phyloP scores from a whole-genome alignment of 2,329 filamentous ascomycete genomes.

The Claviceps maximensis region DNA sequence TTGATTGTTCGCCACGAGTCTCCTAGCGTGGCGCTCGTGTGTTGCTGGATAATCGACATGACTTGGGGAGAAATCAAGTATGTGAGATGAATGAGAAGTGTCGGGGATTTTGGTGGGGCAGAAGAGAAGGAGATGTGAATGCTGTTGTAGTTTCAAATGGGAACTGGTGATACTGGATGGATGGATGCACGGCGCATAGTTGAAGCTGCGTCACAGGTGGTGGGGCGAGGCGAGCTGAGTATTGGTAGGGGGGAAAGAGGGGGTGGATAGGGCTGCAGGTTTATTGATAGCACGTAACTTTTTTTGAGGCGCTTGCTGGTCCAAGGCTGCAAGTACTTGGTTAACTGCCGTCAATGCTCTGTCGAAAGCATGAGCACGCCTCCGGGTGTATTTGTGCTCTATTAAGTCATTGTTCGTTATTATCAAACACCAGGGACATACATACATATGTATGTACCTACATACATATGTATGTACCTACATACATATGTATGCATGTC shows the following conservation, averaged over 20 bases:
- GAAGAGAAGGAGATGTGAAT: not conserved
- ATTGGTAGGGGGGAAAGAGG: not conserved
- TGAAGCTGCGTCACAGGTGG: conserved; percentile 21
- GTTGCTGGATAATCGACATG: conserved; percentile 58
- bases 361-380: too few relatives aligned
- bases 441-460: too few relatives aligned
- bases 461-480: too few relatives aligned
- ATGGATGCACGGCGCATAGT: not conserved
- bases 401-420: too few relatives aligned
- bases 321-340: not conserved
- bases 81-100: not conserved
- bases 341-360: too few relatives aligned
- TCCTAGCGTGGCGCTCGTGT: conserved; percentile 44
- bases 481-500: too few relatives aligned
- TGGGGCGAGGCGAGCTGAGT: conserved; percentile 11
- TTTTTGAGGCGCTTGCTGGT: not conserved
- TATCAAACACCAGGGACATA: too few relatives aligned
- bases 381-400: too few relatives aligned
- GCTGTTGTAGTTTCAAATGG: not conserved
- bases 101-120: not conserved
- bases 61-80: not conserved
- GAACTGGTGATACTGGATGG: not conserved
- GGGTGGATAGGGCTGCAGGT: not conserved
- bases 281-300: not conserved
- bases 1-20: conserved; percentile 80